These are phyloP conservation scores for Fraxinus ornus DNA, from an alignment of 305 asterid genomes.

Conservation along the genomic window DNA sequence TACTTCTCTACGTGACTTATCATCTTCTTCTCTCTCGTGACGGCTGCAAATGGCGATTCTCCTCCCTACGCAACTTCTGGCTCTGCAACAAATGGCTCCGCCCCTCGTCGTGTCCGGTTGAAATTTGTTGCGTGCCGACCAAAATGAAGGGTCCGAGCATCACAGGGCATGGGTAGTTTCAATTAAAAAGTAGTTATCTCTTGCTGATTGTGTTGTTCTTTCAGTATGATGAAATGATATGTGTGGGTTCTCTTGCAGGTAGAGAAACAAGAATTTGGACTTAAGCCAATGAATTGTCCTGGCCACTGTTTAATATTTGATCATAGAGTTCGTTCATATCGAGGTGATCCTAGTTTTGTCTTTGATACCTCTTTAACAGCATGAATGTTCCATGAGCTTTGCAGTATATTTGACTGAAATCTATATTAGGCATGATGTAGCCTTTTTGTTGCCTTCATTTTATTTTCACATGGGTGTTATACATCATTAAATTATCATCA, in stretches of 20 bases:
- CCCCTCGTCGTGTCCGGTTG: too few relatives aligned
- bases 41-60: too few relatives aligned
- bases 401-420: constrained; percentile 1
- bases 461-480: neutral
- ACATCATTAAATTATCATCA: neutral
- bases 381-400: constrained; percentile 11
- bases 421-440: neutral
- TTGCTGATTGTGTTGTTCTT: constrained; percentile 13
- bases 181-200: neutral
- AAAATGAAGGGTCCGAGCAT: too few relatives aligned
- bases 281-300: constrained; percentile 99
- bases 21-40: too few relatives aligned
- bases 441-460: neutral
- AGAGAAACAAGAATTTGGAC: constrained; percentile 93
- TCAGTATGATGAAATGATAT: constrained; percentile 16
- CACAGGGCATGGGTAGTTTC: neutral
- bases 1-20: too few relatives aligned
- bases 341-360: constrained; percentile 53
- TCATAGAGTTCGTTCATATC: constrained; percentile 92
- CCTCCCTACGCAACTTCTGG: too few relatives aligned
- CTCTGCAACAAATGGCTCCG: too few relatives aligned
- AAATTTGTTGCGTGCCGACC: too few relatives aligned
- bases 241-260: constrained; percentile 52
- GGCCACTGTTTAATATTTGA: constrained; percentile 97
- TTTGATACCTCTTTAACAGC: constrained; percentile 17